Conservation (phyloP, 306 rosid species). For the Vicia villosa region DNA sequence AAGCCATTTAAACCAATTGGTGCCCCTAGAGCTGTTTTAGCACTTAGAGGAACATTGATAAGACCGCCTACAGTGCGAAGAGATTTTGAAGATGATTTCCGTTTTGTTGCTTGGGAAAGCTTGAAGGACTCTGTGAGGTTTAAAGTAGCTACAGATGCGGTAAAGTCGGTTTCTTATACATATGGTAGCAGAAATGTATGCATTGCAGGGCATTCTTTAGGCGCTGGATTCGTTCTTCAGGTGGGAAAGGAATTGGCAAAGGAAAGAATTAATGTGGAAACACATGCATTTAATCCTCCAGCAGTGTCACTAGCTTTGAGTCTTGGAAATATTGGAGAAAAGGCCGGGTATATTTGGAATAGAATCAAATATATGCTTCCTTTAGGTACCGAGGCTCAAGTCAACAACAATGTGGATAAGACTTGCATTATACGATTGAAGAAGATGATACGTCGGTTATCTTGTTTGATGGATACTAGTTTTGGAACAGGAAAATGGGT, state of each 20-base stretch:
- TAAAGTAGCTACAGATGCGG: conserved; percentile 53
- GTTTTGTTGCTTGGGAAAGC: conserved; percentile 83
- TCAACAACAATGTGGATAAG: conserved; percentile 39
- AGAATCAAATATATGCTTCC: conserved; percentile 64
- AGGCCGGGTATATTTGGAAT: conserved; percentile 66
- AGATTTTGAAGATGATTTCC: conserved; percentile 82
- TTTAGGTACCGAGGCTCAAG: conserved; percentile 42
- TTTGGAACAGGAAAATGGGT: conserved; percentile 28
- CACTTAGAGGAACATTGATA: conserved; percentile 83
- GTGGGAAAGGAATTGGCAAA: conserved; percentile 81
- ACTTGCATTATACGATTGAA: conserved; percentile 33
- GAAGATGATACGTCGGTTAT: conserved; percentile 50
- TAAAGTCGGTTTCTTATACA: conserved; percentile 54
- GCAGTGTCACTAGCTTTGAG: conserved; percentile 80
- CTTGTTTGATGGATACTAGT: conserved; percentile 29
- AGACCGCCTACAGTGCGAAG: conserved; percentile 63
- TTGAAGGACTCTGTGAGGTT: conserved; percentile 82
- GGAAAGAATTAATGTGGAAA: conserved; percentile 71
- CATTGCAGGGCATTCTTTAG: conserved; percentile 85
- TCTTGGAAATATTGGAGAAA: conserved; percentile 59
- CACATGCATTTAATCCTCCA: conserved; percentile 93
- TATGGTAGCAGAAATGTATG: conserved; percentile 73
- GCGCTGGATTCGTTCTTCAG: conserved; percentile 89
- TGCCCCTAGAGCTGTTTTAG: conserved; percentile 80
- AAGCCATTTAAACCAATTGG: conserved; percentile 69